Base-by-base conservation (phyloP, 768 basidiomycete genomes). In the Suillus subaureus region DNA sequence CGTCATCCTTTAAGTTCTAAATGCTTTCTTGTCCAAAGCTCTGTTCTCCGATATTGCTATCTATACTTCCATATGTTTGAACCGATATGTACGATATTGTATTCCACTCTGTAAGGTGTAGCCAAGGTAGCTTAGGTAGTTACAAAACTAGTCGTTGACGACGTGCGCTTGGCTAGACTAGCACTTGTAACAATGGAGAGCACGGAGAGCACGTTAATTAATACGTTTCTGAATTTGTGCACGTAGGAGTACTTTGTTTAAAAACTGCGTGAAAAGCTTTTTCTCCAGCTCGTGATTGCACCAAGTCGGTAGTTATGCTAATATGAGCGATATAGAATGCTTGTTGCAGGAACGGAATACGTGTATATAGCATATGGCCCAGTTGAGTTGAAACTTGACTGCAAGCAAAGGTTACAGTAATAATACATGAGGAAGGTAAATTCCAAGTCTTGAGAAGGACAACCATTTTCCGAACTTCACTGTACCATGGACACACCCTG, bases 201-300 rank as follows among this genome's bases (percentile, higher is more conserved):
- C 4, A 15, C 6, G 28, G 9, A 21, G 33, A 33, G 12, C 11
- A 21, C 61, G 55, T 73, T 66, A 68, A 42, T 42, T 39, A 40
- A n/a, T 45, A 23, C 12, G 45, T 23, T 23, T n/a, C n/a, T n/a
- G 9, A 45, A 45, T 12, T 21, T 13, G 23, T 42, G 42, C 18
- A 21, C 6, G 23, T 49, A 23, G 12, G n/a, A 49, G 23, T 12
- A 49, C 23, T 26, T 49, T 2, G 49, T 13, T 49, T 13, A 26
- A 49, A 23, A 23, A 49, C 23, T 49, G 47, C 15, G 8, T 11
- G 8, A 21, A 21, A 45, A 45, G 21, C 43, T 11, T 45, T 45
- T 45, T 45, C 21, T 16, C 15, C 1, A 40, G 40, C 40, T 40
- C 26, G 16, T 16, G 28, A 28, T 28, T 28, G 51, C 26, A 28